phyloP scores from a whole-genome alignment of 2,329 filamentous ascomycete genomes.

The Sporothrix phasma region DNA sequence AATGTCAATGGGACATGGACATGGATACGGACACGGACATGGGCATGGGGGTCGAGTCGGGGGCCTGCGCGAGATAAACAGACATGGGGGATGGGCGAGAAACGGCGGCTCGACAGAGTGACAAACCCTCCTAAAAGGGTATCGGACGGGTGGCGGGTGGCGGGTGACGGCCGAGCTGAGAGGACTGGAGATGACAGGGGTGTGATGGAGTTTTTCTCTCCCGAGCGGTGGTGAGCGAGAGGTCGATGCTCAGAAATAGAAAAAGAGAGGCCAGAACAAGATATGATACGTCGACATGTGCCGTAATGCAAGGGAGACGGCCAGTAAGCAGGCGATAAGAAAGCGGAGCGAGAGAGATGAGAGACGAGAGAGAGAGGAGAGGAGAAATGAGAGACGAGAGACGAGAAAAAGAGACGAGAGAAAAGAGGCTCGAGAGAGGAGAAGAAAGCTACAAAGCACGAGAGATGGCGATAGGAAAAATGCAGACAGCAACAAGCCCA shows the following conservation, averaged over 20 bases:
- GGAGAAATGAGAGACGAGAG: too few relatives aligned
- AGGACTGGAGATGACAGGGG: neutral
- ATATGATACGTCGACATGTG: neutral
- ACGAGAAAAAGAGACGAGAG: neutral
- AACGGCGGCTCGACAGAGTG: neutral
- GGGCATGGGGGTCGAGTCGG: neutral
- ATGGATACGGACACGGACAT: too few relatives aligned
- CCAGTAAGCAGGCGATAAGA: neutral
- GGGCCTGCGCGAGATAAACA: constrained; percentile 12
- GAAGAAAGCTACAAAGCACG: too few relatives aligned
- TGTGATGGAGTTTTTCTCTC: too few relatives aligned
- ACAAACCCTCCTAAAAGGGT: neutral
- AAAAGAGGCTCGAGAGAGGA: neutral
- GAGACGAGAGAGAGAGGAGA: neutral
- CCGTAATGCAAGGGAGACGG: neutral
- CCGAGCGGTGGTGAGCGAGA: too few relatives aligned
- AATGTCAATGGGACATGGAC: neutral
- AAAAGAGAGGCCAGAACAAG: too few relatives aligned
- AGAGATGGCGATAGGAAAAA: neutral
- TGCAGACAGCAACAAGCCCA: neutral
- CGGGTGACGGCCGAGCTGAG: neutral
- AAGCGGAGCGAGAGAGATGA: neutral
- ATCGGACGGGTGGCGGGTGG: neutral
- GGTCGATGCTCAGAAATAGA: neutral
- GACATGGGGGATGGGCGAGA: constrained; percentile 2